Percentiles rank a stretch among this genome's conserved stretches.
Evolutionary conservation across 805 yeast species (phyloP).

Genomic region (Pichia paraexigua): DNA sequence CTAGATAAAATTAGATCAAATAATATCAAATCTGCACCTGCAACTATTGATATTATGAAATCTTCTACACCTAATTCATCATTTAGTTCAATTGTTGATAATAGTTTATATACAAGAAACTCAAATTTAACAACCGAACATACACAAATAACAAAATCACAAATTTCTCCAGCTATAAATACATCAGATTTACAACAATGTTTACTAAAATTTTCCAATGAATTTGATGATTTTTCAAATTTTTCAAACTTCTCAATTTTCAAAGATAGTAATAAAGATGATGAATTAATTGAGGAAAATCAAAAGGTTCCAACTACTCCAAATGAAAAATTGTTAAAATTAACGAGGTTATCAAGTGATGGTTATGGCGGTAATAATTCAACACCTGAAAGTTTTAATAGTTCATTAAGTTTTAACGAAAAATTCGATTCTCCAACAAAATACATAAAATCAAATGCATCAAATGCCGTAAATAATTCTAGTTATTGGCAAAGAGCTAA

Average conservation of each 20-base stretch:
- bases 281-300: conserved; percentile 8
- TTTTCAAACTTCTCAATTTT: conserved; percentile 26
- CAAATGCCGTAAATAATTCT: conserved; percentile 14
- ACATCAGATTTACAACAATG: conserved; percentile 35
- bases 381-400: conserved; percentile 8
- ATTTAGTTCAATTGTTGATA: conserved; percentile 2
- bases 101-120: conserved; percentile 4
- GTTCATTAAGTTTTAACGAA: not conserved
- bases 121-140: conserved; percentile 1
- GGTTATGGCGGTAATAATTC: not conserved
- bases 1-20: conserved; percentile 6
- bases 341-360: conserved; percentile 2
- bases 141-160: not conserved
- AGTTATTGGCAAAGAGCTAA: conserved; percentile 20
- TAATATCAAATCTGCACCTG: conserved; percentile 3
- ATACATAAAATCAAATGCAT: conserved; percentile 5
- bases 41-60: not conserved
- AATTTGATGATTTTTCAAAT: conserved; percentile 31
- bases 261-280: conserved; percentile 22
- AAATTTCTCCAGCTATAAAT: conserved; percentile 24
- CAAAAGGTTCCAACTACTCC: conserved; percentile 4
- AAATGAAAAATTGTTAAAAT: not conserved
- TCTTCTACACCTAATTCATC: conserved; percentile 7
- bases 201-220: conserved; percentile 32
- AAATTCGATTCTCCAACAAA: conserved; percentile 5